Evolutionary conservation across 2,329 filamentous ascomycete genomes (phyloP), one percentile per base, ranked within the genome.

Genomic region (Exserohilum rostratum): DNA sequence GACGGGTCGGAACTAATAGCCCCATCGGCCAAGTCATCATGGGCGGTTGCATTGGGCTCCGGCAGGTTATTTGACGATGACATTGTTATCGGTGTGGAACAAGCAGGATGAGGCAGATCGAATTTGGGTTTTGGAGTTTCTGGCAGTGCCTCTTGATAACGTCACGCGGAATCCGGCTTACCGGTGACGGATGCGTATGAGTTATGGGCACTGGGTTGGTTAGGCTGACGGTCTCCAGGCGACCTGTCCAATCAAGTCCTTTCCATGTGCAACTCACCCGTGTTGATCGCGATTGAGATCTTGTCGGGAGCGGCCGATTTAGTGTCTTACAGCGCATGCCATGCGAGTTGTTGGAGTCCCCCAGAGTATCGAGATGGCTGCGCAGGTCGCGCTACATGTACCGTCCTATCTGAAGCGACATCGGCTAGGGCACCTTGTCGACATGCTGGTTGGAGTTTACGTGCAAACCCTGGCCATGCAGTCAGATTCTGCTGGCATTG

Each of bases 1-100:
- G 63, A 64, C 25, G 64, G 62, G 13, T 55, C 67, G 50, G 65
- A 65, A 53, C 55, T 60, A 50, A 58, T 67, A 63, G 59, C 61
- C 55, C 40, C 57, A 63, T 65, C 59, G 39, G 49, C 50, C 34
- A 47, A 43, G 18, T 42, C 42, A 15, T 35, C 42, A 37, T 38
- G 30, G 47, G 40, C 35, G 31, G 27, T 30, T 43, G 38, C 17
- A 30, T 50, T 55, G 39, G 40, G 27, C 27, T 42, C 42, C 33
- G 35, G 30, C 29, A 22, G 13, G 25, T 17, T n/a, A 37, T 50
- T 51, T 13, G 52, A 51, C 13, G 22, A 25, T 27, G 47, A 50
- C 42, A 55, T 46, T 11, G 15, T 40, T 46, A 22, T 29, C 10
- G 35, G 22, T 29, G 29, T 22, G 13, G 39, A 55, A 34, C 22